Percentiles rank a stretch among this genome's conserved stretches.
These are phyloP conservation scores for Claviceps humidiphila DNA, from an alignment of 2,329 filamentous ascomycete genomes.

Conservation along the genomic window DNA sequence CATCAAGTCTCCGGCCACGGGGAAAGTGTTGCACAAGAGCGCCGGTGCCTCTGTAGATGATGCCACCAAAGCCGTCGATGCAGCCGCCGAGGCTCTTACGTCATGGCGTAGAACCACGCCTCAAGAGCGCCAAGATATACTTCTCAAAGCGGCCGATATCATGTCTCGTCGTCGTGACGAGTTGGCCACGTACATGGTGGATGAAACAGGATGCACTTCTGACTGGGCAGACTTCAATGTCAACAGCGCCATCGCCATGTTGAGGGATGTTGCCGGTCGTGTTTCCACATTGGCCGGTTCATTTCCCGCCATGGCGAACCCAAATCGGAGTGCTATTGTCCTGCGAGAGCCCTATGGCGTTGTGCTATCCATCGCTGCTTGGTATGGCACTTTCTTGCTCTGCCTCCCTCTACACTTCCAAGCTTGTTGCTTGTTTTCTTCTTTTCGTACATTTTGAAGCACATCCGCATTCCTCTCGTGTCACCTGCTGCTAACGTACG, in stretches of 20 bases:
- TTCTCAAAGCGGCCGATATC: slow-evolving; percentile 55
- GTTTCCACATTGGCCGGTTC: slow-evolving; percentile 25
- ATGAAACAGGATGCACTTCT: slow-evolving; percentile 29
- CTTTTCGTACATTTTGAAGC: too few species aligned
- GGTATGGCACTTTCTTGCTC: slow-evolving; percentile 38
- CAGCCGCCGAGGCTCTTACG: slow-evolving; percentile 54
- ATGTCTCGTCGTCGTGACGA: slow-evolving; percentile 47
- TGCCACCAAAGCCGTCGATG: slow-evolving; percentile 37
- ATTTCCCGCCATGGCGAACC: slow-evolving; percentile 20
- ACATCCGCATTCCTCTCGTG: background rate
- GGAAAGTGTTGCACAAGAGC: slow-evolving; percentile 38
- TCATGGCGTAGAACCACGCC: slow-evolving; percentile 54
- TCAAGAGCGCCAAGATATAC: slow-evolving; percentile 49
- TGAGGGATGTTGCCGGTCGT: slow-evolving; percentile 31
- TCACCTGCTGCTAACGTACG: background rate
- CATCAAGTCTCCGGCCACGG: slow-evolving; percentile 43
- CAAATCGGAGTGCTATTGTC: slow-evolving; percentile 41
- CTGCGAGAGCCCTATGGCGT: slow-evolving; percentile 69
- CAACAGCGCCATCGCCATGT: slow-evolving; percentile 19
- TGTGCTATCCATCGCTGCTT: slow-evolving; percentile 66
- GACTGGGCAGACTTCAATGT: slow-evolving; percentile 30
- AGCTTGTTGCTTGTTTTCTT: background rate
- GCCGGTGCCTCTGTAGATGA: slow-evolving; percentile 42
- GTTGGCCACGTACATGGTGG: slow-evolving; percentile 42
- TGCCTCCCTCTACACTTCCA: background rate